phyloP scores from a whole-genome alignment of 2,329 filamentous ascomycete genomes.

The Bimuria novae-zelandiae region DNA sequence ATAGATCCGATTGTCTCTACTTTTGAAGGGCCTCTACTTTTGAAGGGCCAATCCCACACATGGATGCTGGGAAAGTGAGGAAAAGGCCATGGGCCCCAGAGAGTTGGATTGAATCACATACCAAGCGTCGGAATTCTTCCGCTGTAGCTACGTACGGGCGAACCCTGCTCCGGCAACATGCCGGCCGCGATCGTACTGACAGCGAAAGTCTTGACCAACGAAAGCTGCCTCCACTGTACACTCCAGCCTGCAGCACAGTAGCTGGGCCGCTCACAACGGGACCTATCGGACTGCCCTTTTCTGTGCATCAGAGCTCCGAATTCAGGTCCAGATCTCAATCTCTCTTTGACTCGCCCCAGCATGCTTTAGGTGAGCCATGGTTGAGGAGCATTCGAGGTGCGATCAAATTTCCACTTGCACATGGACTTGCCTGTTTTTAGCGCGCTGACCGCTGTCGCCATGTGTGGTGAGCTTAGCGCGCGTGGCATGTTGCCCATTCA shows the following conservation, averaged over 20 bases:
- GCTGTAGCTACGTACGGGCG: conserved; percentile 16
- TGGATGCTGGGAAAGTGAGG: conserved; percentile 34
- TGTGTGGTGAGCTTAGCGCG: conserved; percentile 15
- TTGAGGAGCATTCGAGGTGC: conserved; percentile 23
- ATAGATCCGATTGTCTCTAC: conserved; percentile 19
- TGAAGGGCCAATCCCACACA: conserved; percentile 27
- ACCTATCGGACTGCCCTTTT: conserved; percentile 13
- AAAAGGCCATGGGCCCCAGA: conserved; percentile 42
- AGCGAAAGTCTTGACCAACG: conserved; percentile 21
- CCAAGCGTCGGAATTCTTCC: conserved; percentile 24
- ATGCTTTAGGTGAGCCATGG: conserved; percentile 17
- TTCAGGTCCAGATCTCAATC: conserved; percentile 27
- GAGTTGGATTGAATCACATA: conserved; percentile 17
- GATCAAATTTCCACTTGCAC: conserved; percentile 11
- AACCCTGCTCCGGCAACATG: conserved; percentile 35
- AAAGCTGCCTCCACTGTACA: conserved; percentile 31
- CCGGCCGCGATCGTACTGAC: conserved; percentile 30
- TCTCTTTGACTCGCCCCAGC: conserved; percentile 25
- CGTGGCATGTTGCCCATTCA: conserved; percentile 10
- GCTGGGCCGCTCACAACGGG: conserved; percentile 14
- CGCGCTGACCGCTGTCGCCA: conserved; percentile 16
- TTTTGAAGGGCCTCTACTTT: conserved; percentile 22
- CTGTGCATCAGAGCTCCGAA: conserved; percentile 9
- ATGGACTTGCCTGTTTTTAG: conserved; percentile 8
- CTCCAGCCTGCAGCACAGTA: conserved; percentile 23